Evolutionary conservation across 371 early-diverging fungal genomes (phyloP).

Genomic region (Quaeritorhiza haematococci): DNA sequence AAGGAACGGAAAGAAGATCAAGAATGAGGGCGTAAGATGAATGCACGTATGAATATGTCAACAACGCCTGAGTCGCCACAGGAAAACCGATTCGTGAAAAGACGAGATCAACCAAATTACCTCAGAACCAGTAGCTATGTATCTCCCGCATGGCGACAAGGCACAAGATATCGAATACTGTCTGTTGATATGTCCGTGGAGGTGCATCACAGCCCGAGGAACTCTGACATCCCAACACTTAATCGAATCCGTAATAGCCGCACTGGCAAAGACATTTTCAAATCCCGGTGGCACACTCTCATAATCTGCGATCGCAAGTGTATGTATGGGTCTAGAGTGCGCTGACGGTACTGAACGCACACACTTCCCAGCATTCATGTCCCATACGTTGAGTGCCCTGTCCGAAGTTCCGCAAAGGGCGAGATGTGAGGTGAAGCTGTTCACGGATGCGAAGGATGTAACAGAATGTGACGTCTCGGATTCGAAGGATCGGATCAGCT

Average conservation of each 20-base stretch:
- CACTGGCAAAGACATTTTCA: conserved; percentile 4
- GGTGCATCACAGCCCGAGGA: conserved; percentile 2
- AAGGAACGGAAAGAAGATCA: too few relatives aligned
- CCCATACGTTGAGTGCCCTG: conserved; percentile 14
- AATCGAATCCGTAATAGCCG: conserved; percentile 12
- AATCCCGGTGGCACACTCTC: neutral
- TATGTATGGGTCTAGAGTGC: conserved; percentile 9
- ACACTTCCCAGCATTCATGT: conserved; percentile 1
- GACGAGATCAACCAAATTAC: too few relatives aligned
- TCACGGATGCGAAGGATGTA: conserved; percentile 16
- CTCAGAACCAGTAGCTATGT: conserved; percentile 18
- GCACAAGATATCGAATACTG: conserved; percentile 6
- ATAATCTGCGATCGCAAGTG: conserved; percentile 12
- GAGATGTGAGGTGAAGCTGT: conserved; percentile 9
- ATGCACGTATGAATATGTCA: neutral
- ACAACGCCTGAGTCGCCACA: neutral
- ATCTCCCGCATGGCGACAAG: conserved; percentile 20
- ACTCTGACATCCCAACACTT: conserved; percentile 15
- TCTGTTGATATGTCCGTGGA: conserved; percentile 20
- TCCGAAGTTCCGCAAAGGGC: conserved; percentile 14
- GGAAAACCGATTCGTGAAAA: too few relatives aligned
- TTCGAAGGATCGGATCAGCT: neutral
- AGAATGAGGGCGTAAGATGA: neutral
- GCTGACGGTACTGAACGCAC: conserved; percentile 5
- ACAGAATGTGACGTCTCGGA: conserved; percentile 8